These are phyloP conservation scores for Cyclotella distinguenda DNA, from an alignment of 108 stramenopile species.

Conservation along the genomic window DNA sequence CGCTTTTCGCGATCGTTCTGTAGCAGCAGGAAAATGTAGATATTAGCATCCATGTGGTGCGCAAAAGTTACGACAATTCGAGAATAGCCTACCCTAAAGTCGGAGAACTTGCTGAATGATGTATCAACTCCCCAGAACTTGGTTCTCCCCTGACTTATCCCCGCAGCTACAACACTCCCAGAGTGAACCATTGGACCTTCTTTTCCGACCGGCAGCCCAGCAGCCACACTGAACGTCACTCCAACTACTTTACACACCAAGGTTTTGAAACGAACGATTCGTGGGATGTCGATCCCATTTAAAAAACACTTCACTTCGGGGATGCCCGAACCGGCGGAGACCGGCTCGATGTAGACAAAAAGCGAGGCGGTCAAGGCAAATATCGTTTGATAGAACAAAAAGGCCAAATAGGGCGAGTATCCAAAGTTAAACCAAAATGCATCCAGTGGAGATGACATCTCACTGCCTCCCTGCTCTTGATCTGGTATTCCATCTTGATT, in stretches of 20 bases:
- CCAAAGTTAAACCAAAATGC: conserved; percentile 44
- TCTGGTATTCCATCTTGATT: conserved; percentile 51
- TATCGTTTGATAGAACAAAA: conserved; percentile 73
- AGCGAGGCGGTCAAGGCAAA: conserved; percentile 81
- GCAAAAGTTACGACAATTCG: not conserved
- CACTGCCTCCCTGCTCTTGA: conserved; percentile 17
- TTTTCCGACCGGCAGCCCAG: conserved; percentile 95
- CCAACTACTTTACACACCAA: conserved; percentile 93
- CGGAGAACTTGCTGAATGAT: conserved; percentile 87
- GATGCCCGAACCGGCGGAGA: conserved; percentile 94
- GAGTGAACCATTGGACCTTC: conserved; percentile 96
- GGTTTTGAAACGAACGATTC: conserved; percentile 90
- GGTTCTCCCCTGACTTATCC: conserved; percentile 88
- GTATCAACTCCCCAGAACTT: conserved; percentile 89
- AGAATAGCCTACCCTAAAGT: conserved; percentile 56
- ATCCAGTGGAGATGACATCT: conserved; percentile 20
- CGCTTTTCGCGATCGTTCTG: conserved; percentile 13
- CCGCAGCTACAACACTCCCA: conserved; percentile 81
- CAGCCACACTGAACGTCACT: conserved; percentile 90
- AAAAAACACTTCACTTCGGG: conserved; percentile 97
- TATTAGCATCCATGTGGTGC: no score
- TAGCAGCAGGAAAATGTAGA: conserved; percentile 12
- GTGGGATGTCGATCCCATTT: conserved; percentile 92
- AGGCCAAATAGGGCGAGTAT: conserved; percentile 67
- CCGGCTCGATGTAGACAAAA: conserved; percentile 89